Evolutionary conservation across 176 grass and related monocot species (phyloP).

Genomic region (Oryza coarctata): DNA sequence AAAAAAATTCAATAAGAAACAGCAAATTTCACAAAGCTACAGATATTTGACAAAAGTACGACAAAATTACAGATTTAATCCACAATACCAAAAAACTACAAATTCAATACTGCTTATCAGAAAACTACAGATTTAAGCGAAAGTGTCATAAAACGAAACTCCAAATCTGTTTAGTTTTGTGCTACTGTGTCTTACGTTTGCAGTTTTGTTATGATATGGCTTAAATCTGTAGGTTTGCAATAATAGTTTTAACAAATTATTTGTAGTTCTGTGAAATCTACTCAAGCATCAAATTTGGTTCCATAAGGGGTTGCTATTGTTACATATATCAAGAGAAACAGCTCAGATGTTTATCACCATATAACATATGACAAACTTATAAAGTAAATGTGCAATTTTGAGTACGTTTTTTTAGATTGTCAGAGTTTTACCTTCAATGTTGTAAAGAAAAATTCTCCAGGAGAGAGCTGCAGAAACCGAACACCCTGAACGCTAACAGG

Average conservation of each 20-base stretch:
- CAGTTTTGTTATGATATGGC: neutral
- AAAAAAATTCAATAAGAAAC: conserved; percentile 33
- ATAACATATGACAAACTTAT: neutral
- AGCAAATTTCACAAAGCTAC: neutral
- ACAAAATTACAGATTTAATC: neutral
- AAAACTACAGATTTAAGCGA: neutral
- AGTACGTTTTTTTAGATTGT: neutral
- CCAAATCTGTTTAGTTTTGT: neutral
- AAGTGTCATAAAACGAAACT: neutral
- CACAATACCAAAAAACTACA: neutral
- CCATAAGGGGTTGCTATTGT: neutral
- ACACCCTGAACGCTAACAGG: conserved; percentile 93
- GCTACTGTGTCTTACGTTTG: neutral
- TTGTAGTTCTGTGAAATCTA: neutral
- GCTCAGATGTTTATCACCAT: neutral
- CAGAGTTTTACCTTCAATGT: conserved; percentile 76
- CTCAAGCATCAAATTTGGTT: neutral
- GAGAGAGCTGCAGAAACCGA: conserved; percentile 90
- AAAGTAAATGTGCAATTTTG: neutral
- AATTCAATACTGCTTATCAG: no score
- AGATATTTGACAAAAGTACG: neutral
- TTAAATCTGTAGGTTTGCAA: neutral
- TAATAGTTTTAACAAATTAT: neutral
- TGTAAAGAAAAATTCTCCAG: conserved; percentile 99
- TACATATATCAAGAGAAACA: no score